Conservation (phyloP, 257 asterid species). For the Petrea volubilis region DNA sequence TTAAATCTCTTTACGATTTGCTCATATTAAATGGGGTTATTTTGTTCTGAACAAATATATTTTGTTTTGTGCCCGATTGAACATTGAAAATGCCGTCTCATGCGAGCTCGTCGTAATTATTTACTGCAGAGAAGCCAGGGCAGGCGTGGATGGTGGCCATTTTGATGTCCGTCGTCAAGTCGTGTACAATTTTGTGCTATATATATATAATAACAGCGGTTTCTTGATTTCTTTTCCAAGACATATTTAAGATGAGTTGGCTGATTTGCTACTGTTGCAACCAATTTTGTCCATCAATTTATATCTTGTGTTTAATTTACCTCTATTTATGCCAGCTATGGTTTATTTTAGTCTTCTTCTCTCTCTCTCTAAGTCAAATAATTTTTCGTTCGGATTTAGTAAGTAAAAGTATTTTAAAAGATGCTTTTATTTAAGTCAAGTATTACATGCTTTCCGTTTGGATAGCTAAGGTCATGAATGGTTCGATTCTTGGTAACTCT, state of each 20-base stretch:
- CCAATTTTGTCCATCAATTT: too few relatives aligned
- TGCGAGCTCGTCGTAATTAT: not conserved
- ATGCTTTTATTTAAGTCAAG: too few relatives aligned
- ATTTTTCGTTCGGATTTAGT: too few relatives aligned
- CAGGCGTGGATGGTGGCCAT: slow-evolving; percentile 60
- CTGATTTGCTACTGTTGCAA: slow-evolving; percentile 8
- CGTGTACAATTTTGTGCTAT: slow-evolving; percentile 10
- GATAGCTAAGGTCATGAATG: too few relatives aligned
- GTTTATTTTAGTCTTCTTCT: too few relatives aligned
- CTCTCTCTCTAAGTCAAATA: too few relatives aligned
- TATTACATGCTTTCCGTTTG: too few relatives aligned
- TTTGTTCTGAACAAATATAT: not conserved
- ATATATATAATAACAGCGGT: not conserved
- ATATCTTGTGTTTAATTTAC: too few relatives aligned
- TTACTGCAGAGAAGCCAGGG: slow-evolving; percentile 45
- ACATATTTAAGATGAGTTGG: slow-evolving; percentile 1
- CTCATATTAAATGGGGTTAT: not conserved
- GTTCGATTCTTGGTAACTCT: too few relatives aligned
- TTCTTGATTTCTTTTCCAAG: not conserved
- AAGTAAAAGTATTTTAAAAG: too few relatives aligned
- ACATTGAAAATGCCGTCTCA: not conserved
- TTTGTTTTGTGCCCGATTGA: not conserved
- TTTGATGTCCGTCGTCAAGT: slow-evolving; percentile 31
- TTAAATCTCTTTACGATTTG: not conserved
- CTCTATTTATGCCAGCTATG: too few relatives aligned